Percentiles rank a stretch among this genome's conserved stretches.
These are phyloP conservation scores for Fusarium odoratissimum DNA, from an alignment of 2,329 filamentous ascomycete genomes.

Conservation along the genomic window DNA sequence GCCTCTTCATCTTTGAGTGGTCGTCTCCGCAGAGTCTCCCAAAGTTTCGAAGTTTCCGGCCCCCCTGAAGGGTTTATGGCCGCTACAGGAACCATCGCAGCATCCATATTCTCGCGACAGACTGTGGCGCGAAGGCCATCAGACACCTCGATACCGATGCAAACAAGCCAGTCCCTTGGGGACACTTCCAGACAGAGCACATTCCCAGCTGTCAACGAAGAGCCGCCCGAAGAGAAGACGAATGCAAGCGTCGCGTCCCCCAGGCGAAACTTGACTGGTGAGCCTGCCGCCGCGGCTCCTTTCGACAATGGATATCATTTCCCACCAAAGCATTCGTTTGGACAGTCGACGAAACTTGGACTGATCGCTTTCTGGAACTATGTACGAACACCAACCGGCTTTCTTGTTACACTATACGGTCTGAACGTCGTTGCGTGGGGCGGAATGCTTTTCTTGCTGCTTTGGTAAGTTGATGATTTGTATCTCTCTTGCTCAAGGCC, in stretches of 20 bases:
- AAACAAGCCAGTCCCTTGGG: constrained; percentile 34
- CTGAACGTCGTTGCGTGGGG: constrained; percentile 90
- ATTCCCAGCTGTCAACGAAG: constrained; percentile 34
- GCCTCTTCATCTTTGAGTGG: constrained; percentile 49
- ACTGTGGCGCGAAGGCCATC: constrained; percentile 32
- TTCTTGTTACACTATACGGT: constrained; percentile 81
- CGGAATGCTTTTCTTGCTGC: constrained; percentile 87
- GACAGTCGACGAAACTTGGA: constrained; percentile 67
- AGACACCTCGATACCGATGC: constrained; percentile 31
- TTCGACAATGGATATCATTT: constrained; percentile 76
- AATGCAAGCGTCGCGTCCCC: constrained; percentile 3
- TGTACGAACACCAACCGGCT: constrained; percentile 78
- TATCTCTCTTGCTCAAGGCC: not conserved
- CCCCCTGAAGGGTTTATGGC: constrained; percentile 61
- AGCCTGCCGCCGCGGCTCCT: constrained; percentile 51
- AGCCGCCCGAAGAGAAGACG: constrained; percentile 28
- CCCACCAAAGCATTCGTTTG: constrained; percentile 69
- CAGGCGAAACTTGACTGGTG: constrained; percentile 25
- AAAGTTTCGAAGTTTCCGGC: constrained; percentile 58
- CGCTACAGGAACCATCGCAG: constrained; percentile 59
- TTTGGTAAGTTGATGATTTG: constrained; percentile 68
- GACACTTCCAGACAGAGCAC: constrained; percentile 40
- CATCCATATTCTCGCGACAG: constrained; percentile 51
- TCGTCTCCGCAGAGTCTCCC: constrained; percentile 49
- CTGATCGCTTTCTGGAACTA: constrained; percentile 76